Base-by-base conservation (phyloP, 805 yeast genomes). In the Clavispora vitiphila region DNA sequence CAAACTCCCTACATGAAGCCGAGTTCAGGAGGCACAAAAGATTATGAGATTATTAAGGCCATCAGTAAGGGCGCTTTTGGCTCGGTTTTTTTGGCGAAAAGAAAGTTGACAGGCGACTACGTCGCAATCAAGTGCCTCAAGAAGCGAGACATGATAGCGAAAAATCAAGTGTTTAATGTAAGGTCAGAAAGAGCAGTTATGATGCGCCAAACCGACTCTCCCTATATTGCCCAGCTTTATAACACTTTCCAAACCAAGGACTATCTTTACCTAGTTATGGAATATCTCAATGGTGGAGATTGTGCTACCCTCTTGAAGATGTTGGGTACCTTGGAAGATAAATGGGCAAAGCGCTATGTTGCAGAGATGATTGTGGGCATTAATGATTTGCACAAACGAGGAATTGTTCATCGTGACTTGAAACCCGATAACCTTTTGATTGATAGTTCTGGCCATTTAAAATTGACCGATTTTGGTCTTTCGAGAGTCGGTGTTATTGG, bases 11-110 rank as follows among this genome's bases (percentile, higher is more conserved):
- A 74, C 0, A 62, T 66, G 25, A 77, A 78, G 46, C 74, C 85
- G 0, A 53, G 67, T 0, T 65, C 72, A 3, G 93, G 95, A 0
- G 81, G 87, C 2, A 88, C 91, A 23, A 77, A 75, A 44, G 98
- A 95, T 60, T 93, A 89, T 61, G 96, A 88, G 53, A 78, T 93
- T 23, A 69, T 93, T 42, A 88, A 89, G 58, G 96, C 99, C 0
- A 88, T 93, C 39, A 87, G 96, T 55, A 86, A 88, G 56, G 99
- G 99, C 32, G 99, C 99, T 0, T 93, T 90, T 71, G 99, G 99
- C 0, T 84, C 95, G 27, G 99, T 93, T 2, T 93, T 81, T 61
- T 70, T 93, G 8, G 90, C 96, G 0, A 80, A 82, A 49, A 76
- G 93, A 55, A 83, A 80, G 53, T 62, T 84, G 10, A 91, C 97